Evolutionary conservation across 768 basidiomycete genomes (phyloP), one percentile per base, ranked within the genome.

Genomic region (Suillus clintonianus): DNA sequence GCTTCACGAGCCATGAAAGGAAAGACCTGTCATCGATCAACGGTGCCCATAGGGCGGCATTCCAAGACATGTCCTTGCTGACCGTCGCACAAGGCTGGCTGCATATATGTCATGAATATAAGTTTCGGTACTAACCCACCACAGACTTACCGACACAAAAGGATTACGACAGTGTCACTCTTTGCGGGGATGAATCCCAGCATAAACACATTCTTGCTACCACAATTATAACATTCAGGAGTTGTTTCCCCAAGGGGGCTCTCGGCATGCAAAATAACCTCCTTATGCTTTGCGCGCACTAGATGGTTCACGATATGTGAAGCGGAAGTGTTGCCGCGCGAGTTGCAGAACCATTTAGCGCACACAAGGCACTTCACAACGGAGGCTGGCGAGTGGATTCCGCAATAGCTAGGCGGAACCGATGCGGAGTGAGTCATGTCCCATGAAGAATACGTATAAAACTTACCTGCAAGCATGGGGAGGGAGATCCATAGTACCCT

Each of bases 231-330:
- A 76, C 97, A 99, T 79, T 99, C 97, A 0, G 97, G 97, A 0
- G 94, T 92, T 1, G 97, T 99, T 78, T 99, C 97, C 2, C 97
- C 97, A 4, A 99, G 83, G 2, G 97, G 94, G 63, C 92, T 91
- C 70, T 99, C 97, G 58, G 92, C 91, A 72, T 99, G 97, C 36
- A 99, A 80, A 65, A 97, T 93, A 65, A 99, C 97, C 74, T 99
- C 97, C 80, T 98, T 98, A 81, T 99, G 97, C 79, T 98, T 98
- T 36, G 97, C 96, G 72, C 97, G 94, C 56, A 99, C 97, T 64
- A 99, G 86, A 79, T 99, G 97, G 77, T 98, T 98, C 68, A 99
- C 97, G 70, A 99, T 99, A 75, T 99, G 97, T 1, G 97, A 99
- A 2, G 96, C 95, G 2, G 96, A 97, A 5, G 96, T 97, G 72